phyloP scores from a whole-genome alignment of 2,329 filamentous ascomycete species.

The Aspergillus pseudonomiae region DNA sequence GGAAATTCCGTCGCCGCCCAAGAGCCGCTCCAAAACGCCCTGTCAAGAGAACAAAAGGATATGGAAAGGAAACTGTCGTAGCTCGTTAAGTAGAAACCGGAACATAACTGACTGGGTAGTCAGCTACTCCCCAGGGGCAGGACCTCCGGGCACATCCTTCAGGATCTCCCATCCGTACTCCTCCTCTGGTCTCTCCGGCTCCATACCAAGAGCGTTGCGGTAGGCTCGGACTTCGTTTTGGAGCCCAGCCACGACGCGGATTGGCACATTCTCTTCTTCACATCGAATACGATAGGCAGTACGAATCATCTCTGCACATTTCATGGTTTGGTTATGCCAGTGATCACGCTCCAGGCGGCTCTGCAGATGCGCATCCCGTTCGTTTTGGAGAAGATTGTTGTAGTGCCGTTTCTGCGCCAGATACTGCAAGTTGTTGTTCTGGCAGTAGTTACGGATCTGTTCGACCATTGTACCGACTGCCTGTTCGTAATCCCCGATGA shows the following conservation, averaged over 20 bases:
- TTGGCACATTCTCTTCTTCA: conserved; percentile 50
- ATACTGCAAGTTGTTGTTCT: conserved; percentile 53
- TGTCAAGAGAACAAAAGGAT: conserved; percentile 14
- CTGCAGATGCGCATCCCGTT: conserved; percentile 53
- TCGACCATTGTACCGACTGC: conserved; percentile 52
- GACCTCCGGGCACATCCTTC: conserved; percentile 44
- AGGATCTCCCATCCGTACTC: conserved; percentile 54
- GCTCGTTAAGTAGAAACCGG: conserved; percentile 16
- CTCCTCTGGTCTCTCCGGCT: conserved; percentile 51
- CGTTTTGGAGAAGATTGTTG: conserved; percentile 53
- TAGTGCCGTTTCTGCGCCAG: conserved; percentile 52
- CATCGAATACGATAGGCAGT: conserved; percentile 51
- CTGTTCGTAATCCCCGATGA: conserved; percentile 53
- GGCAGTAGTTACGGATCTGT: conserved; percentile 54
- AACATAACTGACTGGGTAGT: neutral
- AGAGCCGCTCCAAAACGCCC: conserved; percentile 28
- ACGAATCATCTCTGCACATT: conserved; percentile 53
- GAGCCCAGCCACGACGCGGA: conserved; percentile 48
- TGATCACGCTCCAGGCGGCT: conserved; percentile 54
- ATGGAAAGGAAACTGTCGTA: conserved; percentile 23
- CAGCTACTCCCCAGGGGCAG: conserved; percentile 13
- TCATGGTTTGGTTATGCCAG: conserved; percentile 52
- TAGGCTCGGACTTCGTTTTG: conserved; percentile 54
- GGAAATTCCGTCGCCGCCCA: conserved; percentile 21
- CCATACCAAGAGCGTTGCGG: conserved; percentile 51